phyloP scores from a whole-genome alignment of 805 yeast genomes.

The Metschnikowia arizonensis region DNA sequence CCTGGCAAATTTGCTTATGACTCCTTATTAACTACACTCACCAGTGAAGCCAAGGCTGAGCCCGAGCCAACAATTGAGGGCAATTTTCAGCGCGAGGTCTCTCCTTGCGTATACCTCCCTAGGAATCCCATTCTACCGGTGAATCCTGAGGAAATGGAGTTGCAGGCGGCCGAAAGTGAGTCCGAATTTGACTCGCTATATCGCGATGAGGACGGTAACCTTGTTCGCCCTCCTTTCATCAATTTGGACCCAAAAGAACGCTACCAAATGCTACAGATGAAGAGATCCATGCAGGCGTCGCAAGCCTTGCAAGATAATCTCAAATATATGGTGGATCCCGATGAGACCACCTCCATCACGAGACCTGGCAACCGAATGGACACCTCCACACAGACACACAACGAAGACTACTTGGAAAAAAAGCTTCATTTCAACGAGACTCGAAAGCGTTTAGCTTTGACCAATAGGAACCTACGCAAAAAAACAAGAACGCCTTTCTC shows the following conservation, averaged over 20 bases:
- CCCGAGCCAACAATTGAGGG: constrained; percentile 5
- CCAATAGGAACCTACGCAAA: constrained; percentile 11
- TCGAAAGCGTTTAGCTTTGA: constrained; percentile 16
- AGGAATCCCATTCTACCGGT: constrained; percentile 16
- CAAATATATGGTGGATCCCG: constrained; percentile 40
- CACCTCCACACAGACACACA: constrained; percentile 40
- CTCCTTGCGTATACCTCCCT: constrained; percentile 18
- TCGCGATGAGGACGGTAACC: constrained; percentile 34
- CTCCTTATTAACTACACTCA: constrained; percentile 9
- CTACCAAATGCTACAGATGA: constrained; percentile 38
- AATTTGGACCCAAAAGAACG: constrained; percentile 42
- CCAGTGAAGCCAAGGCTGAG: constrained; percentile 8
- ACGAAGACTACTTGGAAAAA: constrained; percentile 25
- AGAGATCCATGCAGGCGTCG: constrained; percentile 35
- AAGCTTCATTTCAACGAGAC: constrained; percentile 25
- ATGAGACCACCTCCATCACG: constrained; percentile 29
- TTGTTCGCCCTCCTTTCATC: constrained; percentile 43
- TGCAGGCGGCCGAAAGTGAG: constrained; percentile 14
- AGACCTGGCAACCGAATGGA: constrained; percentile 30
- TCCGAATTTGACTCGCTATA: constrained; percentile 34
- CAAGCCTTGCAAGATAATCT: constrained; percentile 30
- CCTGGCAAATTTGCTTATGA: constrained; percentile 8
- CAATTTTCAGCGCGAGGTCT: constrained; percentile 10
- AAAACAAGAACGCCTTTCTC: constrained; percentile 26
- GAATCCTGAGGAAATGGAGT: constrained; percentile 10